phyloP scores from a whole-genome alignment of 1,284 basidiomycete species.

The Veloboletus limbatus region DNA sequence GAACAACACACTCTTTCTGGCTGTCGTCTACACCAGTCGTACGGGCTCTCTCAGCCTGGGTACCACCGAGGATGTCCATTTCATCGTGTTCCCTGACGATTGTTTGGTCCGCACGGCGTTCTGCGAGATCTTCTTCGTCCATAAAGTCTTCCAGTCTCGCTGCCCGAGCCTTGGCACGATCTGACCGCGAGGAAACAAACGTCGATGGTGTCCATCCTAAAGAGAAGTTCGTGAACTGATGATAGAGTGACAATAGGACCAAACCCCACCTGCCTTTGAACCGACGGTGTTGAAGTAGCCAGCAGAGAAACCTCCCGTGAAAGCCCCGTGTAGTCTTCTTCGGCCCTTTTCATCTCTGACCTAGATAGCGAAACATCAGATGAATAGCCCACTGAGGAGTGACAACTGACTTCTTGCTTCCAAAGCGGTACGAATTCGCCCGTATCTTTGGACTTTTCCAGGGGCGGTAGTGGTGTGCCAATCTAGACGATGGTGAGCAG shows the following conservation, averaged over 20 bases:
- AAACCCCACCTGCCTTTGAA: constrained; percentile 82
- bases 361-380: constrained; percentile 39
- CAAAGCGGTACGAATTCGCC: constrained; percentile 95
- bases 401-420: constrained; percentile 83
- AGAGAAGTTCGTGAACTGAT: not conserved
- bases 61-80: constrained; percentile 65
- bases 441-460: constrained; percentile 84
- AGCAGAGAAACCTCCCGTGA: constrained; percentile 96
- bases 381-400: constrained; percentile 17
- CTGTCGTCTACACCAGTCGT: constrained; percentile 35
- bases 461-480: constrained; percentile 87
- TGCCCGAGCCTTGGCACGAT: constrained; percentile 63
- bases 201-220: constrained; percentile 92
- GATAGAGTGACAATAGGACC: not conserved
- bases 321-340: constrained; percentile 91
- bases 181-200: constrained; percentile 82
- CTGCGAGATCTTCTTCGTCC: constrained; percentile 97
- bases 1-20: constrained; percentile 59
- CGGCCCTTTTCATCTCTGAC: constrained; percentile 94
- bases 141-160: constrained; percentile 89
- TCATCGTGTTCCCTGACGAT: constrained; percentile 75
- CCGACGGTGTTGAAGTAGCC: constrained; percentile 98
- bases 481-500: constrained; percentile 50
- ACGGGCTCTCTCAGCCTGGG: constrained; percentile 45
- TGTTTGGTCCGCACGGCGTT: constrained; percentile 68